Evolutionary conservation across 805 yeast species (phyloP).

Genomic region (Diddensiella caesifluorescens): DNA sequence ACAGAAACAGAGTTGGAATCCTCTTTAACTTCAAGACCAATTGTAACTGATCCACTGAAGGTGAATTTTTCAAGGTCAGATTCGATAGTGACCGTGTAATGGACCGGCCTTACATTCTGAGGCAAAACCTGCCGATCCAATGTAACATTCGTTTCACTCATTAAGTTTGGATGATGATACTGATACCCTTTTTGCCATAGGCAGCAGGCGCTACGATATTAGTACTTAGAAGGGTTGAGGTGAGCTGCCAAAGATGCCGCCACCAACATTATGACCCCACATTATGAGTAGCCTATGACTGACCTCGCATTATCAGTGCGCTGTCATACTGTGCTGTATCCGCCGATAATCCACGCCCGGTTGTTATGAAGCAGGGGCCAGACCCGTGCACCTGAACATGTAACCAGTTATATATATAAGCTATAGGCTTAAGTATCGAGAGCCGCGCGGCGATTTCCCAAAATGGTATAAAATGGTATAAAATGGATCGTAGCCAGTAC

Average conservation of each 20-base stretch:
- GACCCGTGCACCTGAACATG: too few species aligned
- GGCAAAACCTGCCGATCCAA: conserved; percentile 43
- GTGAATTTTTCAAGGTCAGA: conserved; percentile 47
- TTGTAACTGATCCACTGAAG: conserved; percentile 30
- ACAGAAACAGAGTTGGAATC: conserved; percentile 45
- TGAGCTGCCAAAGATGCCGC: neutral
- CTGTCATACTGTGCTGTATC: too few species aligned
- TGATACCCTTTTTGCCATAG: neutral
- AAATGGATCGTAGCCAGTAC: too few species aligned
- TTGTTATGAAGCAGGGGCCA: too few species aligned
- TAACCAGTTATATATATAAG: too few species aligned
- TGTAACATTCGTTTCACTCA: neutral
- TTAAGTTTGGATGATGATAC: neutral
- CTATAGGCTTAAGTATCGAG: too few species aligned
- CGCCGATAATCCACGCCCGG: too few species aligned
- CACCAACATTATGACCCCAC: neutral
- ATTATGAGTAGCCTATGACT: too few species aligned
- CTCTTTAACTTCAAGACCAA: conserved; percentile 42
- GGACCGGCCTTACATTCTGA: conserved; percentile 60
- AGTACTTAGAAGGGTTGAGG: neutral
- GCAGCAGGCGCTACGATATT: neutral
- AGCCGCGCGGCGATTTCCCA: too few species aligned
- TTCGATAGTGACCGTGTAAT: conserved; percentile 63
- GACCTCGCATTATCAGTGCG: too few species aligned
- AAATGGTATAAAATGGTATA: too few species aligned